These are phyloP conservation scores for Calonectria crousiana DNA, from an alignment of 2,329 filamentous ascomycete species.

Conservation along the genomic window DNA sequence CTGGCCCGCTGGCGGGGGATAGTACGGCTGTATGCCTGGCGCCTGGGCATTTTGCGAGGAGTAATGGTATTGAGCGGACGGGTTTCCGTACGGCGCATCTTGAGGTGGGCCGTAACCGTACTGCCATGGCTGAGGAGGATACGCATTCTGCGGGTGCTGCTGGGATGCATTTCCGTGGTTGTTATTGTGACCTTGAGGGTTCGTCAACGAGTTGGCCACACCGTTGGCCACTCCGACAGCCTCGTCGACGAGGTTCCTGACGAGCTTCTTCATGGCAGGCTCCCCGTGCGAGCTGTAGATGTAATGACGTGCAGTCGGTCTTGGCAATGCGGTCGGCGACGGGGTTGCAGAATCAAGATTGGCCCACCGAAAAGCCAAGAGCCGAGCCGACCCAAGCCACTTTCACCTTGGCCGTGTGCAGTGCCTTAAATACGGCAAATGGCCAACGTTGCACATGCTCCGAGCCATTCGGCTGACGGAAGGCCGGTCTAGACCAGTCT, in stretches of 20 bases:
- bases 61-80: constrained; percentile 11
- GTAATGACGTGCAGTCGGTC: background rate
- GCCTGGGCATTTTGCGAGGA: constrained; percentile 12
- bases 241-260: background rate
- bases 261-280: background rate
- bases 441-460: background rate
- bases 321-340: background rate
- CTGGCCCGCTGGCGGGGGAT: constrained; percentile 17
- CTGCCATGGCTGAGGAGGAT: background rate
- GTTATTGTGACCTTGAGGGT: background rate
- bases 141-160: background rate
- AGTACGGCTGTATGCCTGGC: constrained; percentile 18
- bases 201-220: background rate
- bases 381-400: background rate
- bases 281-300: background rate
- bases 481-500: constrained; percentile 1
- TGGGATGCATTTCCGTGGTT: background rate
- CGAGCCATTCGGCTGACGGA: background rate
- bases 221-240: background rate
- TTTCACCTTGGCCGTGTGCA: background rate
- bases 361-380: background rate
- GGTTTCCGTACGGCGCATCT: constrained; percentile 22
- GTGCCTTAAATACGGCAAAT: background rate
- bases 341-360: background rate
- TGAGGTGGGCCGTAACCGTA: constrained; percentile 15